A percentile compares a stretch with the other conserved stretches of the same genome.
These are phyloP conservation scores for Ricinus communis DNA, from an alignment of 345 rosid species.

Conservation along the genomic window DNA sequence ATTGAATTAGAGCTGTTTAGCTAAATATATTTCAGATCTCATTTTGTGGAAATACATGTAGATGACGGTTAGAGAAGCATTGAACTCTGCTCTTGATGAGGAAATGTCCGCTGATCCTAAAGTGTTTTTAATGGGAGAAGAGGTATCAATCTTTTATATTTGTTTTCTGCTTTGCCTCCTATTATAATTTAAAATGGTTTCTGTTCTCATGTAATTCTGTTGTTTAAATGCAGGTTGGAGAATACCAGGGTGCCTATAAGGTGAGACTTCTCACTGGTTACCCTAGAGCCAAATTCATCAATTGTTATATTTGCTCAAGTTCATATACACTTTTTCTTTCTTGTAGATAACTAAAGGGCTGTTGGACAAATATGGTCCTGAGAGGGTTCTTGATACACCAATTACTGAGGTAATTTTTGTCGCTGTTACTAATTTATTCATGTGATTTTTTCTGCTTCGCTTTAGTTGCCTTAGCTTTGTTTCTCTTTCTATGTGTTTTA, in stretches of 20 bases:
- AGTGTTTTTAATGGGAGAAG: constrained; percentile 94
- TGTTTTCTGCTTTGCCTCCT: not conserved
- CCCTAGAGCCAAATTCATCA: not conserved
- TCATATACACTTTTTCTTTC: not conserved
- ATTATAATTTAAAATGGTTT: not conserved
- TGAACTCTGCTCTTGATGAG: constrained; percentile 86
- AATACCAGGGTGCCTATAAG: constrained; percentile 99
- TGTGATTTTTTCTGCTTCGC: not conserved
- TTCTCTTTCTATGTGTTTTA: constrained; percentile 24
- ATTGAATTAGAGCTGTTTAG: not conserved
- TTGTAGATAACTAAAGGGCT: constrained; percentile 72
- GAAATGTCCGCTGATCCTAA: constrained; percentile 96
- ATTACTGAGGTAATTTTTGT: constrained; percentile 69
- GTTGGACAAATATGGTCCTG: constrained; percentile 87
- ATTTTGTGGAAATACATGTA: constrained; percentile 23
- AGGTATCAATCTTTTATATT: constrained; percentile 41
- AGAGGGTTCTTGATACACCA: constrained; percentile 91
- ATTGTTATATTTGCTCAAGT: not conserved
- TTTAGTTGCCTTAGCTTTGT: not conserved
- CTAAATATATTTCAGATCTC: not conserved
- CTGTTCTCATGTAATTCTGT: constrained; percentile 1
- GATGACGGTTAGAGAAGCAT: constrained; percentile 82
- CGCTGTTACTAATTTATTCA: not conserved
- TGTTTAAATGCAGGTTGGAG: constrained; percentile 70
- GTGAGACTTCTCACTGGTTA: constrained; percentile 35